These are phyloP conservation scores for Mycena alexandri DNA, from an alignment of 768 basidiomycete species.

Conservation along the genomic window DNA sequence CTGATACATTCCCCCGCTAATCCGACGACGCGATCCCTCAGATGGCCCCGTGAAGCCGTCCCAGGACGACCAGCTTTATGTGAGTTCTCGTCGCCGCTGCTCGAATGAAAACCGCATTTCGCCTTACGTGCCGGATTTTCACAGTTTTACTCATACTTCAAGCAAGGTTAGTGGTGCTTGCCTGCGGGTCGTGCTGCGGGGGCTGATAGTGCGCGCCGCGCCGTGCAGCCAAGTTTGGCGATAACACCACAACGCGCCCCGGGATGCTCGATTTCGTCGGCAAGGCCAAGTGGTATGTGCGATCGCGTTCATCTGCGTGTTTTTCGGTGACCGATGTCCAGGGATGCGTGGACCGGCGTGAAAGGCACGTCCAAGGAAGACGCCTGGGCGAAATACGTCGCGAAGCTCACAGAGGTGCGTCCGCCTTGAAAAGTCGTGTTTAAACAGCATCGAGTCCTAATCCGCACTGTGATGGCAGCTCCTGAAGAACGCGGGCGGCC, in stretches of 20 bases:
- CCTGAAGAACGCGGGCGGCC: constrained; percentile 62
- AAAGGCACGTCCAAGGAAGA: constrained; percentile 82
- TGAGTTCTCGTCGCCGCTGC: constrained; percentile 54
- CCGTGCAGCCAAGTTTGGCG: constrained; percentile 76
- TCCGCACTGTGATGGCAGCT: constrained; percentile 54
- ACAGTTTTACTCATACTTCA: constrained; percentile 95
- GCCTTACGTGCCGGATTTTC: constrained; percentile 29
- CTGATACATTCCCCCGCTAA: too few relatives aligned
- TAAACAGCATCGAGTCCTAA: not conserved
- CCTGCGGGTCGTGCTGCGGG: constrained; percentile 21
- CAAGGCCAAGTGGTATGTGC: constrained; percentile 87
- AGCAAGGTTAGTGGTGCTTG: constrained; percentile 76
- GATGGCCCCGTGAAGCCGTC: constrained; percentile 84
- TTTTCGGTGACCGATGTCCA: constrained; percentile 44
- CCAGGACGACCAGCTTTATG: constrained; percentile 82
- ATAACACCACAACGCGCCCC: constrained; percentile 73
- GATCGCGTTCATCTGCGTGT: constrained; percentile 5
- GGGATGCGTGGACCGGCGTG: constrained; percentile 88
- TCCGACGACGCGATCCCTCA: constrained; percentile 18
- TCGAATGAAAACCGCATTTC: constrained; percentile 28
- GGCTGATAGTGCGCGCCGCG: constrained; percentile 13
- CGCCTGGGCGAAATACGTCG: constrained; percentile 80
- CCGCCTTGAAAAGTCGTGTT: constrained; percentile 32
- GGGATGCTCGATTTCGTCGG: constrained; percentile 89
- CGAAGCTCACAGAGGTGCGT: constrained; percentile 75